Base-by-base conservation (phyloP, 2,329 filamentous ascomycete genomes). In the Biscogniauxia sp. region DNA sequence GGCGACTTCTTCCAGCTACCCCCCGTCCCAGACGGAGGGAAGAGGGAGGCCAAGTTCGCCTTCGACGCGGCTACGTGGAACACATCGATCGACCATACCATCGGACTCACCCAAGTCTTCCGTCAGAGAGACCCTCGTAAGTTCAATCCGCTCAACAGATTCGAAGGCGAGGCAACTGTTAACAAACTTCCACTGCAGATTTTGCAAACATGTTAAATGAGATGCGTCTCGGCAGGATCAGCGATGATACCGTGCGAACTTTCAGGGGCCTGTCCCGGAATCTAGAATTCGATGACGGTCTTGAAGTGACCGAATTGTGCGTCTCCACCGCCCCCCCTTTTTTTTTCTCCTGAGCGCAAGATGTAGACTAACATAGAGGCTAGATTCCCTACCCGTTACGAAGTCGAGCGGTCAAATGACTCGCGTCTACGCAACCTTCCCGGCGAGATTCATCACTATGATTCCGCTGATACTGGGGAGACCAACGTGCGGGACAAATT, bases 1-100 rank as follows among this genome's bases (percentile, higher is more conserved):
- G 95, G 95, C 2, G 95, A 99, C 71, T 99, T 99, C 77, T 99
- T 99, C 76, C 95, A 99, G 74, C 79, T 99, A 3, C 95, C 95
- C 0, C 95, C 95, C 0, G 95, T 99, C 28, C 28, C 1, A 93
- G 94, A 1, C 93, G 97, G 41, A 80, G 80, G 50, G 86, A 87
- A 56, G 78, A 79, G 61, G 78, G 81, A 15, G 53, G 83, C 37
- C 5, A 97, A 93, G 72, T 99, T 99, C 74, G 90, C 93, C 0
- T 99, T 99, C 72, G 92, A 97, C 69, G 93, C 93, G 7, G 85
- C 86, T 2, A 96, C 93, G 0, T 99, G 96, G 95, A 88, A 83
- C 60, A 97, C 93, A 0, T 91, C 90, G 1, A 96, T 99, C 63
- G 89, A 97, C 70, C 93, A 98, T 73, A 99, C 95, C 0, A 97